Percentiles rank a stretch among this genome's conserved stretches.
Conservation (phyloP, 768 basidiomycete species). For the Mrakia frigida region DNA sequence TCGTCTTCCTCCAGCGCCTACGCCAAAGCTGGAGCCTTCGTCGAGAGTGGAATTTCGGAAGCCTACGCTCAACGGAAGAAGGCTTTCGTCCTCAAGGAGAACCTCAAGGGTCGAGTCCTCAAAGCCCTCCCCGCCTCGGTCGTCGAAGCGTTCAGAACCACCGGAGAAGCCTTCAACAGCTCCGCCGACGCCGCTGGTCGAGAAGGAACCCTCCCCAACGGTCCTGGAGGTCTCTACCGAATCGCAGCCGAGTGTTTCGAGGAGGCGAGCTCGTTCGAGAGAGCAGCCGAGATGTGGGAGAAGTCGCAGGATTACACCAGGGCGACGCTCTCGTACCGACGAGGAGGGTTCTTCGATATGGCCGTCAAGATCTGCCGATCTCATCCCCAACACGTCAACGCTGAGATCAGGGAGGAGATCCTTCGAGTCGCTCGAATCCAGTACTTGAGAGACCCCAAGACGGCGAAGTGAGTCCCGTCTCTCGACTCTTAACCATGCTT, state of each 20-base stretch:
- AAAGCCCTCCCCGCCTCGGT: background rate
- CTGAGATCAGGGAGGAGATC: background rate
- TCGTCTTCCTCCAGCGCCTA: background rate
- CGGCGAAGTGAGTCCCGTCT: background rate
- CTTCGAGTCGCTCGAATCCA: background rate
- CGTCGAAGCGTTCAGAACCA: background rate
- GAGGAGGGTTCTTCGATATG: background rate
- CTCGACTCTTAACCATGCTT: background rate
- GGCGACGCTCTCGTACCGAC: background rate
- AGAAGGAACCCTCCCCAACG: background rate
- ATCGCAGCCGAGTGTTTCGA: background rate
- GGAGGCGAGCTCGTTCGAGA: background rate
- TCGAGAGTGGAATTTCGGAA: no score
- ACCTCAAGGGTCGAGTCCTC: background rate
- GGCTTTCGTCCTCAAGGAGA: background rate
- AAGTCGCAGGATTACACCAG: background rate
- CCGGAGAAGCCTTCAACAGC: background rate
- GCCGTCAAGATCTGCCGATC: constrained; percentile 1
- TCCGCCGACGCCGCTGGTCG: background rate
- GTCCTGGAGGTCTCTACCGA: background rate
- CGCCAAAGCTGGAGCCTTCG: background rate
- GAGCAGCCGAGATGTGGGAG: background rate
- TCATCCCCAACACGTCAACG: background rate
- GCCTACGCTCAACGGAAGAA: background rate
- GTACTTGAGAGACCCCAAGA: background rate